Conservation (phyloP, 2,329 filamentous ascomycete genomes). For the Fusarium nygamai region DNA sequence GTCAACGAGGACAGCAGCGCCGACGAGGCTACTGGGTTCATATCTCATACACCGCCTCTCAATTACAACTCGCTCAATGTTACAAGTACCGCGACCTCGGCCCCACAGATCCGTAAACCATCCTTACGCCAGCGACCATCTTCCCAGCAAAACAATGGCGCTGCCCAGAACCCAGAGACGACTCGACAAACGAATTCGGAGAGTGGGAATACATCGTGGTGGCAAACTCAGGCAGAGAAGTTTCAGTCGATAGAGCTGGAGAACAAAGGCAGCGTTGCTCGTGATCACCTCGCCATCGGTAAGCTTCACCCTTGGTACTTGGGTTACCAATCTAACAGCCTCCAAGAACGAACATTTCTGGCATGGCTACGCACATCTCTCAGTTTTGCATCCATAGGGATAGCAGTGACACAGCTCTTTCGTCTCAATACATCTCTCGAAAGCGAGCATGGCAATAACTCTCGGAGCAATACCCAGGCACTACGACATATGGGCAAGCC, state of each 20-base stretch:
- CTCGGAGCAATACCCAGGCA: slow-evolving; percentile 51
- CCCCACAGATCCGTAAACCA: slow-evolving; percentile 27
- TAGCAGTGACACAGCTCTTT: slow-evolving; percentile 86
- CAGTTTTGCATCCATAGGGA: slow-evolving; percentile 83
- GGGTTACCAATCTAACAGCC: background rate
- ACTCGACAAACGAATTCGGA: slow-evolving; percentile 31
- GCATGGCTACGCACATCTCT: slow-evolving; percentile 87
- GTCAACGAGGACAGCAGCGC: slow-evolving; percentile 39
- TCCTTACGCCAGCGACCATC: slow-evolving; percentile 10
- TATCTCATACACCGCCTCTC: slow-evolving; percentile 47
- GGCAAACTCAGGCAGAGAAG: slow-evolving; percentile 57
- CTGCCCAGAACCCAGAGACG: slow-evolving; percentile 12
- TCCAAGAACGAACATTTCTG: slow-evolving; percentile 80
- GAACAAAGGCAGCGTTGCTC: slow-evolving; percentile 85
- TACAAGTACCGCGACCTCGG: slow-evolving; percentile 24
- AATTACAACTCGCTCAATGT: slow-evolving; percentile 54
- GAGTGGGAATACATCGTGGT: slow-evolving; percentile 56
- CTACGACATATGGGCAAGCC: slow-evolving; percentile 76
- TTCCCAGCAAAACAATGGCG: slow-evolving; percentile 12
- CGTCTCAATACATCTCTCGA: slow-evolving; percentile 77
- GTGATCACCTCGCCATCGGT: slow-evolving; percentile 86
- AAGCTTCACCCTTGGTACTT: slow-evolving; percentile 12
- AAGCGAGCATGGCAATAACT: slow-evolving; percentile 37
- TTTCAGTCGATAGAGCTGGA: slow-evolving; percentile 78
- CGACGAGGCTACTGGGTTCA: slow-evolving; percentile 57